Base-by-base conservation (phyloP, 2,329 filamentous ascomycete genomes). In the Myotisia sp. region DNA sequence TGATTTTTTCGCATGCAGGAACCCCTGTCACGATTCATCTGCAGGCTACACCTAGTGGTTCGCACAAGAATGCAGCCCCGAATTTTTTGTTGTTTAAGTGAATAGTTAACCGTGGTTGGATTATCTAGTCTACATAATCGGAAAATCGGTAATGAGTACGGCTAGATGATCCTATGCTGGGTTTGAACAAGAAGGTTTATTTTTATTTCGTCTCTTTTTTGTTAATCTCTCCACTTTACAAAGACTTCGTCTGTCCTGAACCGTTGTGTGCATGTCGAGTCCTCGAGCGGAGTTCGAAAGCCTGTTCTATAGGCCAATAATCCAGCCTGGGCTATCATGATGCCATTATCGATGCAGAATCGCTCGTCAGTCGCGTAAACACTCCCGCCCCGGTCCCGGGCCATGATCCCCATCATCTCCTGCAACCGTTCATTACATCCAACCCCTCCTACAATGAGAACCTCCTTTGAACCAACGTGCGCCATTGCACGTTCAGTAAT, bases 401-500 rank as follows among this genome's bases (percentile, higher is more conserved):
- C 87, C 90, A 98, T 98, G 29, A 79, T 67, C 10, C 83, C 86
- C 90, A 98, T 98, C 90, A 98, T 98, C 49, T 92, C 75, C 63
- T 98, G 90, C 45, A 98, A 55, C 3, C 90, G 71, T 62, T 92
- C 79, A 54, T 98, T 98, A 55, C 83, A 93, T 3, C 90, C 90
- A 1, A 98, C 90, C 14, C 90, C 90, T 24, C 90, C 90, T 2
- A 98, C 90, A 36, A 98, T 85, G 29, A 98, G 65, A n/a, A 98
- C 90, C 63, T 95, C 84, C 33, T 66, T 73, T 36, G 79, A 84
- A 9, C 86, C 87, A 7, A 95, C 90, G 55, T 98, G 90, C 7
- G 90, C 90, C 90, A 98, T 98, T 19, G 90, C 90, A 26, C 90
- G 76, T 62, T 98, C 90, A 0, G 90, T 98, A 47, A 94, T 98